These are phyloP conservation scores for Lactarius vividus DNA, from an alignment of 768 basidiomycete genomes.

Conservation along the genomic window DNA sequence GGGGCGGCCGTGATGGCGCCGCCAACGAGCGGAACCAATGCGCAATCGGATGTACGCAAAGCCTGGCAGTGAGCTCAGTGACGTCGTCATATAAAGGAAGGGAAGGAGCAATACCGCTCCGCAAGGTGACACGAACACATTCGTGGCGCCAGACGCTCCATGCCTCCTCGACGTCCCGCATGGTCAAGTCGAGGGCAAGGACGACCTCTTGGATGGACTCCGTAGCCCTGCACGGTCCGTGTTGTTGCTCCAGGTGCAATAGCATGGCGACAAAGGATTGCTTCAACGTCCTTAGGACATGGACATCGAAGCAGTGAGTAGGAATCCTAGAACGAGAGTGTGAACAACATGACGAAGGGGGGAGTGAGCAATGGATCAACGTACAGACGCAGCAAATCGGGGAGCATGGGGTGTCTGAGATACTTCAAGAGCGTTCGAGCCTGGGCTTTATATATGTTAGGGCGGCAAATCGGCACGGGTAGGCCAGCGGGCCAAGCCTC, in stretches of 20 bases:
- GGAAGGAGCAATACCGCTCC: neutral
- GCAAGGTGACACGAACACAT: neutral
- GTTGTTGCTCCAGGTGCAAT: neutral
- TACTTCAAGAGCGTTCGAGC: too few relatives aligned
- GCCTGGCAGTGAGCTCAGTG: neutral
- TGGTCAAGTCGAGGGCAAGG: neutral
- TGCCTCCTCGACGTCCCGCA: constrained; percentile 6
- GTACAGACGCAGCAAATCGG: constrained; percentile 1
- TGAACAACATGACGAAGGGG: neutral
- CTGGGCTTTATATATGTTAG: neutral
- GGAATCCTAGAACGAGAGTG: neutral
- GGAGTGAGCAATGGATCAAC: neutral
- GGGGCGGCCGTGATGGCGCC: constrained; percentile 1
- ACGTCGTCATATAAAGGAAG: neutral
- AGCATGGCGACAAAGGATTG: neutral
- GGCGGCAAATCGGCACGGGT: neutral
- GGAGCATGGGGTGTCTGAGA: constrained; percentile 5
- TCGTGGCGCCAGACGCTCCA: constrained; percentile 15
- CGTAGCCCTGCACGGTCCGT: neutral
- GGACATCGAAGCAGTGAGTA: constrained; percentile 1
- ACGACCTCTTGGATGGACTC: constrained; percentile 1
- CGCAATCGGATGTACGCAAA: constrained; percentile 8
- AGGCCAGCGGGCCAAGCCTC: neutral
- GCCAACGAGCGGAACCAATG: neutral
- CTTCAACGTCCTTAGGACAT: constrained; percentile 7